Conservation (phyloP, 1,284 basidiomycete species). For the Ceratorhiza oryzae-sativae region DNA sequence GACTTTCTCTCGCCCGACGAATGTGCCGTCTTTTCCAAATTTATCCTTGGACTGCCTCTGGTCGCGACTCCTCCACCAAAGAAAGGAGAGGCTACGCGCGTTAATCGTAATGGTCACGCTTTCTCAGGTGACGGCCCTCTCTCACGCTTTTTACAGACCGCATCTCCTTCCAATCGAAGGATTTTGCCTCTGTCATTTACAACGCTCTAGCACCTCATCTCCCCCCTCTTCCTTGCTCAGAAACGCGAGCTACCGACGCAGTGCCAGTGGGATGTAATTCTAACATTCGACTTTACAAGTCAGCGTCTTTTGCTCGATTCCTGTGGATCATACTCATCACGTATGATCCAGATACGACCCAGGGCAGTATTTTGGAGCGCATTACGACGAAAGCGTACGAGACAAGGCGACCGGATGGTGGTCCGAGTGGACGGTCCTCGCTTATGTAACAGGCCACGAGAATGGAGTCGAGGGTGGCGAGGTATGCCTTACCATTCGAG, state of each 20-base stretch:
- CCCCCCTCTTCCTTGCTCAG: constrained; percentile 61
- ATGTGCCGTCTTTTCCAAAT: constrained; percentile 68
- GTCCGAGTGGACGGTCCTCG: constrained; percentile 81
- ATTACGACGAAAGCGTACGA: constrained; percentile 77
- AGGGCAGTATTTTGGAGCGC: constrained; percentile 72
- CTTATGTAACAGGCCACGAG: constrained; percentile 76
- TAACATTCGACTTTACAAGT: constrained; percentile 70
- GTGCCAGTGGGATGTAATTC: constrained; percentile 60
- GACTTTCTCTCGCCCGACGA: constrained; percentile 65
- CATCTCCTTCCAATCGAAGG: constrained; percentile 64
- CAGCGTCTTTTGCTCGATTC: constrained; percentile 55
- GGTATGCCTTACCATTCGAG: constrained; percentile 51
- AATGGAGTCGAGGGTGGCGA: constrained; percentile 79
- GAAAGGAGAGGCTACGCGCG: constrained; percentile 74
- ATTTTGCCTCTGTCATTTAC: constrained; percentile 67
- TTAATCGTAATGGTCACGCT: constrained; percentile 64
- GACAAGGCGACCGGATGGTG: constrained; percentile 45
- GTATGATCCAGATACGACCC: constrained; percentile 68
- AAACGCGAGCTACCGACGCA: constrained; percentile 25
- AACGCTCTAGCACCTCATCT: constrained; percentile 64
- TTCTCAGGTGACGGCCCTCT: not conserved
- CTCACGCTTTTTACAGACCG: constrained; percentile 57
- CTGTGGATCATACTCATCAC: not conserved
- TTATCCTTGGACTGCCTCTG: constrained; percentile 68
- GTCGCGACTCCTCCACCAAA: constrained; percentile 76